A percentile compares a stretch with the other conserved stretches of the same genome.
Evolutionary conservation across 352 stramenopile species (phyloP).

Genomic region (Halophytophthora polymorphica): DNA sequence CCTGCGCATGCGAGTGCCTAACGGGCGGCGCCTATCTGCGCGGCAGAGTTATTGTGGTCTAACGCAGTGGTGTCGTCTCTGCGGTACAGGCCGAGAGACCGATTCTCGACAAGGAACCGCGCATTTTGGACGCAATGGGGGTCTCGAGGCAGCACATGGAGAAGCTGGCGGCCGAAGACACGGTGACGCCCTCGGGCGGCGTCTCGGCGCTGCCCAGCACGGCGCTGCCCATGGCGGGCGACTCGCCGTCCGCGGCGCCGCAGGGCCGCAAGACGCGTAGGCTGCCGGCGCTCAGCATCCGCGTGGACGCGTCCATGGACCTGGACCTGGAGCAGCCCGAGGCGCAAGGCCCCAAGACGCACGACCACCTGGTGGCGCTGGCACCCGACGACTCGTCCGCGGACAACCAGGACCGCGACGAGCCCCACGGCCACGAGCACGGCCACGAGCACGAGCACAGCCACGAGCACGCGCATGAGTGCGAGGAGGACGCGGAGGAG

Average conservation of each 20-base stretch:
- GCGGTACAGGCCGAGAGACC: too few species aligned
- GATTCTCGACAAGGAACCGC: background rate
- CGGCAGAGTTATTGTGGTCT: too few species aligned
- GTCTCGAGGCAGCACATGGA: conserved; percentile 11
- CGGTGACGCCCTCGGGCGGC: conserved; percentile 12
- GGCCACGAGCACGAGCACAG: conserved; percentile 12
- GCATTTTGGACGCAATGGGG: background rate
- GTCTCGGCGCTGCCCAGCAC: conserved; percentile 10
- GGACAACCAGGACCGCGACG: conserved; percentile 12
- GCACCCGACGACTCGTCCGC: too few species aligned
- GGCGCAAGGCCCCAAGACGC: conserved; percentile 36
- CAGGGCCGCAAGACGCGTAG: conserved; percentile 8
- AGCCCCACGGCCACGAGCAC: conserved; percentile 8
- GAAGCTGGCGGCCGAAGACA: conserved; percentile 20
- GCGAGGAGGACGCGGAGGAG: conserved; percentile 19
- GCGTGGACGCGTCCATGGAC: conserved; percentile 23
- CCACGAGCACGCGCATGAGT: conserved; percentile 24
- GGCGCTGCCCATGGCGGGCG: conserved; percentile 16
- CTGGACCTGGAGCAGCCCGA: conserved; percentile 41
- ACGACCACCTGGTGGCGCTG: conserved; percentile 23
- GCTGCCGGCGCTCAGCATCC: conserved; percentile 29
- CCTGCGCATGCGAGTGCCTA: too few species aligned
- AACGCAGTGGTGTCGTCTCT: too few species aligned
- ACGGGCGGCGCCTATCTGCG: too few species aligned
- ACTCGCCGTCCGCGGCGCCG: conserved; percentile 2